phyloP scores from a whole-genome alignment of 2,329 filamentous ascomycete species.

The Pseudopithomyces chartarum region DNA sequence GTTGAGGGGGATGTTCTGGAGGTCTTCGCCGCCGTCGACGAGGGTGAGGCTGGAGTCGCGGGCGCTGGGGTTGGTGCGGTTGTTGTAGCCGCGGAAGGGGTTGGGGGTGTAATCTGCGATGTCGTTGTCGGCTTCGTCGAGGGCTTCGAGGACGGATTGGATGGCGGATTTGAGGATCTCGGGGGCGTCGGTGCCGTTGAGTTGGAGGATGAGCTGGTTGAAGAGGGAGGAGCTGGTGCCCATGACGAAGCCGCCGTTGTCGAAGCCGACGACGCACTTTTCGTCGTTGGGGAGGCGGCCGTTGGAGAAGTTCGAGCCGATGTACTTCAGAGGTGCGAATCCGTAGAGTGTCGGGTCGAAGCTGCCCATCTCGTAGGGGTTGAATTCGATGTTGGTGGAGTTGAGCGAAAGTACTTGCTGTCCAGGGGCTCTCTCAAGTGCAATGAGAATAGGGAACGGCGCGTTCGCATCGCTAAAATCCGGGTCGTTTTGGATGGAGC shows the following conservation, averaged over 20 bases:
- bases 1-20: slow-evolving; percentile 79
- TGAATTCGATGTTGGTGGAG: slow-evolving; percentile 77
- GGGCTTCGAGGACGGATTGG: slow-evolving; percentile 54
- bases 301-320: slow-evolving; percentile 73
- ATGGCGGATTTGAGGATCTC: slow-evolving; percentile 59
- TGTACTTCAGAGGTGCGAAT: slow-evolving; percentile 71
- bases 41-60: slow-evolving; percentile 64
- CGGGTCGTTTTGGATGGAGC: slow-evolving; percentile 69
- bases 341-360: slow-evolving; percentile 74
- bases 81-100: slow-evolving; percentile 72
- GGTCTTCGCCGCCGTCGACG: slow-evolving; percentile 78
- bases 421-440: slow-evolving; percentile 69
- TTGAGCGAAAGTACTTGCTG: slow-evolving; percentile 69
- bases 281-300: slow-evolving; percentile 63
- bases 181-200: slow-evolving; percentile 61
- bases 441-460: slow-evolving; percentile 75
- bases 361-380: slow-evolving; percentile 78
- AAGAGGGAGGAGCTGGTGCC: slow-evolving; percentile 86
- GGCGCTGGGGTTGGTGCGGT: slow-evolving; percentile 63
- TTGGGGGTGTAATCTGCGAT: slow-evolving; percentile 78
- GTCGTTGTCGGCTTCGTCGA: slow-evolving; percentile 68
- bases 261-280: slow-evolving; percentile 76
- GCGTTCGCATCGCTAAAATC: slow-evolving; percentile 67
- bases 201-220: slow-evolving; percentile 73
- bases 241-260: slow-evolving; percentile 83